These are phyloP conservation scores for Stagonosporopsis chrysanthemi DNA, from an alignment of 2,329 filamentous ascomycete genomes.

Conservation along the genomic window DNA sequence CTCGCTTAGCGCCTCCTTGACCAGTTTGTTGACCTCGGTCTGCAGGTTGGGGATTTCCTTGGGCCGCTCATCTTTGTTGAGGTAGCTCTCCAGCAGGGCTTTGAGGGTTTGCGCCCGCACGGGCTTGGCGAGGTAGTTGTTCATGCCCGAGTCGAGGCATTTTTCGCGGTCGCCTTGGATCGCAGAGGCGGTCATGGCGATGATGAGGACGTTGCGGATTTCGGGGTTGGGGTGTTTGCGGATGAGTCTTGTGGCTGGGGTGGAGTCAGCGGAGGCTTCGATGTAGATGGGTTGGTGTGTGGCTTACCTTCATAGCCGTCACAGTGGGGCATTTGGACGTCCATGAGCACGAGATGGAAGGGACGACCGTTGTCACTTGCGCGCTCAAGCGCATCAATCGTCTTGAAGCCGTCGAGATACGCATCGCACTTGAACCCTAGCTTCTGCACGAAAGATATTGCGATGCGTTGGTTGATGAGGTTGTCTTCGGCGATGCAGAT, in stretches of 20 bases:
- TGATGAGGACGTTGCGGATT: slow-evolving; percentile 85
- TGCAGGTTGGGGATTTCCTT: slow-evolving; percentile 53
- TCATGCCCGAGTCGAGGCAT: slow-evolving; percentile 95
- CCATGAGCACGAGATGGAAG: slow-evolving; percentile 93
- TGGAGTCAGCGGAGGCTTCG: slow-evolving; percentile 18
- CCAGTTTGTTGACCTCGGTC: slow-evolving; percentile 55
- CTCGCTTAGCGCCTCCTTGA: slow-evolving; percentile 43
- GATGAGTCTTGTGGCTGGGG: slow-evolving; percentile 76
- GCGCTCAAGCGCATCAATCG: slow-evolving; percentile 81
- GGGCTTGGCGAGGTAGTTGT: slow-evolving; percentile 94
- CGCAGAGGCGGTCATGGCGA: slow-evolving; percentile 95
- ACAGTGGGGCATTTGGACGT: slow-evolving; percentile 93
- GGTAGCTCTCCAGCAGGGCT: slow-evolving; percentile 77
- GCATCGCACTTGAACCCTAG: slow-evolving; percentile 88
- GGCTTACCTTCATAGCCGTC: slow-evolving; percentile 77
- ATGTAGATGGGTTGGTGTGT: not conserved
- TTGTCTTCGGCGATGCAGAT: slow-evolving; percentile 97
- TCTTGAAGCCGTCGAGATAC: slow-evolving; percentile 87
- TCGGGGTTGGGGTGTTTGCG: slow-evolving; percentile 77
- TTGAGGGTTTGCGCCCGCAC: slow-evolving; percentile 89
- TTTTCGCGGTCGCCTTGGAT: slow-evolving; percentile 96
- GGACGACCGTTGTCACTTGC: slow-evolving; percentile 75
- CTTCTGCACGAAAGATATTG: slow-evolving; percentile 86
- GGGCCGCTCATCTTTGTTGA: slow-evolving; percentile 58
- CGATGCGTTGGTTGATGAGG: slow-evolving; percentile 91